These are phyloP conservation scores for Aphanomyces astaci DNA, from an alignment of 352 stramenopile species.

Conservation along the genomic window DNA sequence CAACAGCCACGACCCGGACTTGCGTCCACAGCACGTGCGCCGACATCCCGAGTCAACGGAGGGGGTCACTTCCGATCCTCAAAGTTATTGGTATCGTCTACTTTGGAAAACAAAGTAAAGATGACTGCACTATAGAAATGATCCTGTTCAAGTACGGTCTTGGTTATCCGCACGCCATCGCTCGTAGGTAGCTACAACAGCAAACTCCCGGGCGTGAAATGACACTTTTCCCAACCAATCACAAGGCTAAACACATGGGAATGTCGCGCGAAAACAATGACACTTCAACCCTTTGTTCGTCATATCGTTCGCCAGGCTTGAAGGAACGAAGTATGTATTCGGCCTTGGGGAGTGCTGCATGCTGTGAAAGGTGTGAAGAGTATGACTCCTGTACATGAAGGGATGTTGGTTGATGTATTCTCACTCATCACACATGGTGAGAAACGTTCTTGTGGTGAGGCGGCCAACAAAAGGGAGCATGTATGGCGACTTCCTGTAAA, in stretches of 20 bases:
- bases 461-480: not conserved
- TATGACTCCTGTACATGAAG: too few species aligned
- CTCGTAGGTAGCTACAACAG: too few species aligned
- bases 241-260: too few species aligned
- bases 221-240: not conserved
- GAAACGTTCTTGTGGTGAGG: not conserved
- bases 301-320: too few species aligned
- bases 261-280: too few species aligned
- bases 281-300: too few species aligned
- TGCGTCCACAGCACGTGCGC: not conserved
- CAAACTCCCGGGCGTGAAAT: not conserved
- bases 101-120: not conserved
- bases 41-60: not conserved
- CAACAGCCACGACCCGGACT: not conserved
- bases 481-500: too few species aligned
- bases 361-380: too few species aligned
- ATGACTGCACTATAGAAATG: not conserved
- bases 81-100: not conserved
- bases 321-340: too few species aligned
- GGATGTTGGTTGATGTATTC: too few species aligned
- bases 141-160: not conserved
- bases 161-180: too few species aligned
- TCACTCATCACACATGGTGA: not conserved
- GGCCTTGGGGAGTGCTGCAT: too few species aligned
- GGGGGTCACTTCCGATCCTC: not conserved